phyloP scores from a whole-genome alignment of 192 early-diverging fungal genomes.

The Coemansia sp. region DNA sequence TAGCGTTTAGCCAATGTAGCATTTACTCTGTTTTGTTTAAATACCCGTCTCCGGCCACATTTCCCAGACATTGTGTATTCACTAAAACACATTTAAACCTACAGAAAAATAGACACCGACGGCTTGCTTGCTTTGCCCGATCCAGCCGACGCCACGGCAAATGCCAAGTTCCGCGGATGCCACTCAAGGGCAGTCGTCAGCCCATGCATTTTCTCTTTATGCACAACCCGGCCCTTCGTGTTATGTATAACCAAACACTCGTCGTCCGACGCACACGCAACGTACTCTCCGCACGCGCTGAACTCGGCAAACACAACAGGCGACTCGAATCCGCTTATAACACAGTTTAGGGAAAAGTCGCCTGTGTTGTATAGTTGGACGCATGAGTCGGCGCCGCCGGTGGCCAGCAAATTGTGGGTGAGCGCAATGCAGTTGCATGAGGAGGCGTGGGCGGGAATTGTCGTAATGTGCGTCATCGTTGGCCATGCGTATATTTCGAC shows the following conservation, averaged over 20 bases:
- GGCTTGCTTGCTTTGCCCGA: slow-evolving; percentile 18
- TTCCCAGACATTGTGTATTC: background rate
- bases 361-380: slow-evolving; percentile 31
- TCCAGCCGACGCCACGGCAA: slow-evolving; percentile 34
- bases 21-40: background rate
- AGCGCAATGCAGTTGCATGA: slow-evolving; percentile 33
- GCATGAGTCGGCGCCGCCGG: slow-evolving; percentile 40
- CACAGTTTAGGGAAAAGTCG: slow-evolving; percentile 27
- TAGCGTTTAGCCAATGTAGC: background rate
- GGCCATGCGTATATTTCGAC: slow-evolving; percentile 49
- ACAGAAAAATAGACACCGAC: slow-evolving; percentile 22
- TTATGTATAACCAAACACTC: slow-evolving; percentile 27
- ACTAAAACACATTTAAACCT: background rate
- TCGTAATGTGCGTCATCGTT: slow-evolving; percentile 34
- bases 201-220: slow-evolving; percentile 18
- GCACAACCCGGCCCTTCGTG: slow-evolving; percentile 23
- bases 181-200: slow-evolving; percentile 37
- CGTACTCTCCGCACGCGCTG: slow-evolving; percentile 34
- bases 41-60: background rate
- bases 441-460: slow-evolving; percentile 29
- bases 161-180: slow-evolving; percentile 44
- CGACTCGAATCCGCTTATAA: slow-evolving; percentile 35
- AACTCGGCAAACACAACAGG: slow-evolving; percentile 34
- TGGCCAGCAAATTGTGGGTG: slow-evolving; percentile 31
- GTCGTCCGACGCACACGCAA: slow-evolving; percentile 49